A percentile compares a stretch with the other conserved stretches of the same genome.
These are phyloP conservation scores for Oryza nivara DNA, from an alignment of 176 grass and related monocot genomes.

Conservation along the genomic window DNA sequence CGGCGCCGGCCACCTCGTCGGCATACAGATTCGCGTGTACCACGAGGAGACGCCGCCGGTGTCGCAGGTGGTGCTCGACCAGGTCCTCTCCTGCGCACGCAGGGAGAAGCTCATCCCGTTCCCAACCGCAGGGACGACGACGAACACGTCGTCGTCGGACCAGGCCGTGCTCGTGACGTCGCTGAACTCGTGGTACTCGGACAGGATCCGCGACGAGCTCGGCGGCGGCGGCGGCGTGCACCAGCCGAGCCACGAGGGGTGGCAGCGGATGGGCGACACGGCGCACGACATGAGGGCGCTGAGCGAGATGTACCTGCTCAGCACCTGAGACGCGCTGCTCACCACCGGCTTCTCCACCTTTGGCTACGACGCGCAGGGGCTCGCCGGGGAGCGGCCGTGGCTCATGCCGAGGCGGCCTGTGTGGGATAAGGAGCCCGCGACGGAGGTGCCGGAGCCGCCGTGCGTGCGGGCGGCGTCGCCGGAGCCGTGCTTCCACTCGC, in stretches of 20 bases:
- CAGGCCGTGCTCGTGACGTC: slow-evolving; percentile 43
- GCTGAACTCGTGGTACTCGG: slow-evolving; percentile 44
- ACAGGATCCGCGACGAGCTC: slow-evolving; percentile 27
- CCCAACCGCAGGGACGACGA: neutral
- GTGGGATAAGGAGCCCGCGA: slow-evolving; percentile 23
- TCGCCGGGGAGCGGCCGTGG: slow-evolving; percentile 54
- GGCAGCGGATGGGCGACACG: slow-evolving; percentile 21
- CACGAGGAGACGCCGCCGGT: neutral
- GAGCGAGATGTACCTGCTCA: slow-evolving; percentile 55
- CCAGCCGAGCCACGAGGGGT: slow-evolving; percentile 62
- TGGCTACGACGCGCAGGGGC: slow-evolving; percentile 55
- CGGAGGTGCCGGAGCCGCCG: slow-evolving; percentile 3
- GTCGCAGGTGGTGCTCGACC: slow-evolving; percentile 33
- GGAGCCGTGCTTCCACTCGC: slow-evolving; percentile 55
- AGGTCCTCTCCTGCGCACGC: slow-evolving; percentile 45
- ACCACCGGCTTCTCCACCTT: slow-evolving; percentile 50
- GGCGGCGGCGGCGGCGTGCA: slow-evolving; percentile 46
- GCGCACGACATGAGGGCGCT: slow-evolving; percentile 52
- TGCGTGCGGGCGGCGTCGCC: slow-evolving; percentile 37
- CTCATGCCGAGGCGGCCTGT: slow-evolving; percentile 38
- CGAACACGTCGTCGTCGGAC: neutral
- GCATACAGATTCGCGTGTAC: slow-evolving; percentile 59
- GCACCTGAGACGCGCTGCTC: slow-evolving; percentile 44
- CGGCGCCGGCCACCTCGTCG: slow-evolving; percentile 32
- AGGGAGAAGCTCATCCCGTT: slow-evolving; percentile 39